Percentiles rank a stretch among this genome's conserved stretches.
Conservation (phyloP, 176 grass and related monocot genomes). For the Aegilops speltoides region DNA sequence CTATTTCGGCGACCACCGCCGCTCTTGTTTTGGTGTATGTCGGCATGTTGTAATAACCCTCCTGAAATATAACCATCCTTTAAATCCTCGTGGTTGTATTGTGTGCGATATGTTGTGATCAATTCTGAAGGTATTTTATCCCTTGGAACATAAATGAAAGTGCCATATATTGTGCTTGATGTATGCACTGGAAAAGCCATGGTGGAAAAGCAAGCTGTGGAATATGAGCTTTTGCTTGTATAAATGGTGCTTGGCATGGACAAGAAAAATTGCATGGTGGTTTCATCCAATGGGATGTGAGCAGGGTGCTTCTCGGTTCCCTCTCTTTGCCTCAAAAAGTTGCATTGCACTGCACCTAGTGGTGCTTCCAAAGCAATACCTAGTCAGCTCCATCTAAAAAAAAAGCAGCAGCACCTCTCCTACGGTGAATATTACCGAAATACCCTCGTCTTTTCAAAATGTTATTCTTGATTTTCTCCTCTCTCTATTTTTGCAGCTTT, state of each 20-base stretch:
- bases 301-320: background rate
- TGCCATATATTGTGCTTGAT: background rate
- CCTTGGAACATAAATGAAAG: background rate
- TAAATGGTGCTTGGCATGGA: background rate
- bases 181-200: background rate
- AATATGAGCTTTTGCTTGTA: background rate
- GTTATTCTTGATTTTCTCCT: background rate
- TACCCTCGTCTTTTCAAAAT: background rate
- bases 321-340: background rate
- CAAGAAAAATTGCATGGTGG: background rate
- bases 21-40: conserved; percentile 65
- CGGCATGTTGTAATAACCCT: conserved; percentile 73
- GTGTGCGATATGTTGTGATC: background rate
- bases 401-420: background rate
- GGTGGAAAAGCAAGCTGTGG: background rate
- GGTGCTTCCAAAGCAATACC: background rate
- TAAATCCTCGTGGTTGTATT: background rate
- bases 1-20: conserved; percentile 39
- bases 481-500: too few species aligned
- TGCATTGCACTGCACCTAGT: background rate
- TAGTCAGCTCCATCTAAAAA: background rate
- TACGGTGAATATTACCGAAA: background rate
- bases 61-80: conserved; percentile 42
- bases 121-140: background rate
- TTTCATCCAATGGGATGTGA: background rate